Conservation (phyloP, 768 basidiomycete genomes). For the Russula sp. region DNA sequence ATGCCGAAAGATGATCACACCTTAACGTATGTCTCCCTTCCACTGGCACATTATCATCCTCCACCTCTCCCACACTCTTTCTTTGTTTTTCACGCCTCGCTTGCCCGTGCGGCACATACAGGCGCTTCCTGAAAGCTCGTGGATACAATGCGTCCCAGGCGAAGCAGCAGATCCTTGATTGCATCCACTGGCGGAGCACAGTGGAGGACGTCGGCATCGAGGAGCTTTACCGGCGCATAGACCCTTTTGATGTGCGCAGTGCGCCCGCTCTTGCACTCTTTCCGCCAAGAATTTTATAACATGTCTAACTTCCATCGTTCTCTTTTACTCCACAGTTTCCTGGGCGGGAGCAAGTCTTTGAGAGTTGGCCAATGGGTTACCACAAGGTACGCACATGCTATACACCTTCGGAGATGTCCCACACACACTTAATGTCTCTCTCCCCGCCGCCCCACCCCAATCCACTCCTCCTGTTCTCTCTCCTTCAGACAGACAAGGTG, state of each 20-base stretch:
- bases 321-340: slow-evolving; percentile 43
- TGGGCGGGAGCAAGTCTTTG: slow-evolving; percentile 58
- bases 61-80: no score
- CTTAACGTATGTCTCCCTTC: slow-evolving; percentile 2
- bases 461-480: not conserved
- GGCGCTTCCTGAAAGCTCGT: slow-evolving; percentile 72
- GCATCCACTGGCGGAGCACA: slow-evolving; percentile 60
- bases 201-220: slow-evolving; percentile 62
- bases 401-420: not conserved
- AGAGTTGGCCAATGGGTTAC: slow-evolving; percentile 73
- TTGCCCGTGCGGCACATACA: slow-evolving; percentile 25
- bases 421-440: not conserved
- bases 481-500: slow-evolving; percentile 59
- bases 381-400: slow-evolving; percentile 47
- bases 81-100: not conserved
- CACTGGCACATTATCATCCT: not conserved
- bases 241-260: slow-evolving; percentile 60
- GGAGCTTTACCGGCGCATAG: slow-evolving; percentile 49
- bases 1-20: slow-evolving; percentile 18
- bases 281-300: not conserved
- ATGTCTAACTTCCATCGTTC: not conserved
- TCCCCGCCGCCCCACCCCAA: not conserved
- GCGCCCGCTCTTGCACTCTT: not conserved
- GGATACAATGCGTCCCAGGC: slow-evolving; percentile 52
- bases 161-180: slow-evolving; percentile 58